Evolutionary conservation across 2,329 filamentous ascomycete genomes (phyloP), one percentile per base, ranked within the genome.

Genomic region (Monascus ruber): DNA sequence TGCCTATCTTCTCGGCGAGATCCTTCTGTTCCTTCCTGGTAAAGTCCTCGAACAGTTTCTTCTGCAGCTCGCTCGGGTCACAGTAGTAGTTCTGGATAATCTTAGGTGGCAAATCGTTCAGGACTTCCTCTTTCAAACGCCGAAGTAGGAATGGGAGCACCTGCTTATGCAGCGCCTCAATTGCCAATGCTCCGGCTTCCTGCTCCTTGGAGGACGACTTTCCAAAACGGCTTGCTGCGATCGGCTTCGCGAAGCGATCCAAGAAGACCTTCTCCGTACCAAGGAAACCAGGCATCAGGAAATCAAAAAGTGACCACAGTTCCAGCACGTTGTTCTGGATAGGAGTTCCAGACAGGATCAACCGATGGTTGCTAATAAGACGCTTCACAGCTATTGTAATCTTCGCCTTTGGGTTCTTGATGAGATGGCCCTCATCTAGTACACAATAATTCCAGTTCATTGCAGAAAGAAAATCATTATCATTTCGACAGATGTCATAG

Each of bases 81-180:
- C 91, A 98, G 66, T 98, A 98, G 68, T 98, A 98, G 63, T 98
- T 98, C 60, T 98, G 91, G 37, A 98, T 69, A 53, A 98, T 98
- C 77, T 98, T 98, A 5, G 91, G 91, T 2, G 91, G 91, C 6
- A 98, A 71, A 54, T 98, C 91, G 51, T 98, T 85, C 43, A 98
- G 72, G 11, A 98, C 91, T 61, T 98, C 91, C 65, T 98, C 91
- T 66, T 98, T 98, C 51, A 98, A 74, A 52, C 91, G 88, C 44
- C 91, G 85, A 31, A 98, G 76, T 45, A 98, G 71, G 79, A 98
- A 98, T 1, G 91, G 91, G 28, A 98, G 69, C 1, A 98, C 93
- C 58, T 98, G 91, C 61, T 98, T 98, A 66, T 98, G 91, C 24
- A 98, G 71, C n/a, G 91, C 91, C 63, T 98, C 91, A 41, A 98